Conservation (phyloP, 2,329 filamentous ascomycete species). For the Coleophoma eucalyptorum region DNA sequence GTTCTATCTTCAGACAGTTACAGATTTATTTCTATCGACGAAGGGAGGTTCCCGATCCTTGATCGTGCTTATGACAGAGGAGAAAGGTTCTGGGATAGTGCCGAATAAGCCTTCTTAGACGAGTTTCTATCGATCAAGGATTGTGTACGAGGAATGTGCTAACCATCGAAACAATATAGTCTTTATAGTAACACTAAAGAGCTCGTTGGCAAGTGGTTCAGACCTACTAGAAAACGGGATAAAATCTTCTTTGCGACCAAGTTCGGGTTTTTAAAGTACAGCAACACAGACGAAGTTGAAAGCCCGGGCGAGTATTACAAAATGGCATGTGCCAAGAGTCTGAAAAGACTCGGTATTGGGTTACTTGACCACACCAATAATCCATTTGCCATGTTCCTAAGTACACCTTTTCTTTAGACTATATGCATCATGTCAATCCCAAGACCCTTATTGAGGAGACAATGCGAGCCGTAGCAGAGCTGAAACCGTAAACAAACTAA, state of each 20-base stretch:
- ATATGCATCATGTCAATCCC: conserved; percentile 33
- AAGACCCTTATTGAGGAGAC: conserved; percentile 37
- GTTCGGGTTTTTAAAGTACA: conserved; percentile 26
- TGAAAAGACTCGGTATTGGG: conserved; percentile 34
- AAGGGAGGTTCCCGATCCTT: conserved; percentile 32
- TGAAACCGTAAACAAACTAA: conserved; percentile 22
- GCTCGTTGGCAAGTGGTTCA: conserved; percentile 44
- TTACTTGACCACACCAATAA: conserved; percentile 26
- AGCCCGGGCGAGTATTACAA: conserved; percentile 36
- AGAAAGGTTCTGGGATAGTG: conserved; percentile 24
- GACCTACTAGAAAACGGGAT: conserved; percentile 34
- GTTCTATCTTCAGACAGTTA: conserved; percentile 16
- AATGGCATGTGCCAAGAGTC: conserved; percentile 32
- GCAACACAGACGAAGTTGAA: conserved; percentile 21
- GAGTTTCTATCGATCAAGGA: background rate
- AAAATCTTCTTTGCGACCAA: conserved; percentile 50
- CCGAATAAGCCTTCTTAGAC: conserved; percentile 10
- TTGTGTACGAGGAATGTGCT: background rate
- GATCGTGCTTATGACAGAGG: conserved; percentile 33
- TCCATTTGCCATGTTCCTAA: background rate
- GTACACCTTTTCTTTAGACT: conserved; percentile 15
- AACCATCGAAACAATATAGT: conserved; percentile 3
- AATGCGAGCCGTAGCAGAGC: conserved; percentile 31
- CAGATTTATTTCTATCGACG: conserved; percentile 18
- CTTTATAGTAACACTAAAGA: conserved; percentile 36